Evolutionary conservation across 371 early-diverging fungal genomes (phyloP), one percentile per base, ranked within the genome.

Genomic region (Mucor ambiguus): DNA sequence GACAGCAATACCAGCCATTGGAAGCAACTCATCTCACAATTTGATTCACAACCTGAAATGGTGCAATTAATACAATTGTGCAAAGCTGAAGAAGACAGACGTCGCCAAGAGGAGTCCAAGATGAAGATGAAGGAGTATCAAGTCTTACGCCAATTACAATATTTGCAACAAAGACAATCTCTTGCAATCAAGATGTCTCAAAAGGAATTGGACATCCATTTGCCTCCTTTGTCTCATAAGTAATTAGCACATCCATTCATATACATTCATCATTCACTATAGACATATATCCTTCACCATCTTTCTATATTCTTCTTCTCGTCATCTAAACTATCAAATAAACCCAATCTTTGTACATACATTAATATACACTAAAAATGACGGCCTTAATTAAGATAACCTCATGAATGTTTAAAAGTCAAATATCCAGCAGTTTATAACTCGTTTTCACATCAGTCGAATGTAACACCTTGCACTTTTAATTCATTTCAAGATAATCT

Each of bases 71-170:
- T 85, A 54, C 73, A 83, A 52, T 60, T 72, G 9, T 79, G 82
- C 59, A 83, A 78, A 70, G 72, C 73, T 11, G 82, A 85, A 66
- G 85, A 85, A 65, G 80, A 78, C 37, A 78, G 74, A 30, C 80
- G 85, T 11, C 70, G 71, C 62, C 67, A 77, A 26, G 85, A 85
- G 64, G 85, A 85, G 63, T 78, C 80, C 5, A 78, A 75, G 49
- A 73, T 80, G 67, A 77, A 73, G 43, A 64, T 78, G 52, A 75
- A 74, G 64, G 79, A 85, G 61, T 60, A 67, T 20, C 68, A 71
- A 44, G 68, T 71, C 1, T 61, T 41, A 4, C 24, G 55, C 32
- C 68, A 71, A 61, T 18, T 71, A 32, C 61, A 67, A 33, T 11
- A 46, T 28, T 24, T 67, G 29, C 60, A 60, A 41, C 48, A 41